Percentiles rank a stretch among this genome's conserved stretches.
phyloP scores from a whole-genome alignment of 768 basidiomycete species.

The Boletus vermiculosoides region DNA sequence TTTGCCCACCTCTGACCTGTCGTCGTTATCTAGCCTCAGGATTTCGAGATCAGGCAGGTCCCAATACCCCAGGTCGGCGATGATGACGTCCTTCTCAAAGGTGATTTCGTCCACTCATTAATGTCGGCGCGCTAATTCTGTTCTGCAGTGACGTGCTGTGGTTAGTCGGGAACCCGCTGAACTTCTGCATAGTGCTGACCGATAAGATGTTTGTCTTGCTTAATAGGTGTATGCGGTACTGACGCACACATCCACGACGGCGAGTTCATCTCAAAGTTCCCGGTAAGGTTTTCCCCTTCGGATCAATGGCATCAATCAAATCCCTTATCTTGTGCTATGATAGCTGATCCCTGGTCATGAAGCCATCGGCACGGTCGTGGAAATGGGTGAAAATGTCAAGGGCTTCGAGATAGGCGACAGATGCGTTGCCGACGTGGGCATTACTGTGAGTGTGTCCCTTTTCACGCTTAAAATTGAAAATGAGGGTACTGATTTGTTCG shows the following conservation, averaged over 20 bases:
- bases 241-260: slow-evolving; percentile 66
- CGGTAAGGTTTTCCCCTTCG: slow-evolving; percentile 28
- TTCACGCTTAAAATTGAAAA: background rate
- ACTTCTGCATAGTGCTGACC: background rate
- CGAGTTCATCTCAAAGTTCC: slow-evolving; percentile 66
- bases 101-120: slow-evolving; percentile 29
- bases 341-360: slow-evolving; percentile 76
- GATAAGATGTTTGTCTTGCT: background rate
- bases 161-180: slow-evolving; percentile 25
- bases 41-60: slow-evolving; percentile 67
- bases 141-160: slow-evolving; percentile 42
- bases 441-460: slow-evolving; percentile 48
- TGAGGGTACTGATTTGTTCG: slow-evolving; percentile 3
- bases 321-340: slow-evolving; percentile 8
- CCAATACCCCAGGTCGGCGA: slow-evolving; percentile 64
- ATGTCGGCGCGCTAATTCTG: slow-evolving; percentile 1
- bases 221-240: slow-evolving; percentile 54
- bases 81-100: slow-evolving; percentile 76
- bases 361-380: slow-evolving; percentile 68
- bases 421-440: slow-evolving; percentile 78
- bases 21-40: slow-evolving; percentile 47
- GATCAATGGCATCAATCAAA: slow-evolving; percentile 21
- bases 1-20: slow-evolving; percentile 10
- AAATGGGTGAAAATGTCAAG: slow-evolving; percentile 77
- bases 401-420: slow-evolving; percentile 78